Evolutionary conservation across 306 rosid species (phyloP).

Genomic region (Acmispon strigosus): DNA sequence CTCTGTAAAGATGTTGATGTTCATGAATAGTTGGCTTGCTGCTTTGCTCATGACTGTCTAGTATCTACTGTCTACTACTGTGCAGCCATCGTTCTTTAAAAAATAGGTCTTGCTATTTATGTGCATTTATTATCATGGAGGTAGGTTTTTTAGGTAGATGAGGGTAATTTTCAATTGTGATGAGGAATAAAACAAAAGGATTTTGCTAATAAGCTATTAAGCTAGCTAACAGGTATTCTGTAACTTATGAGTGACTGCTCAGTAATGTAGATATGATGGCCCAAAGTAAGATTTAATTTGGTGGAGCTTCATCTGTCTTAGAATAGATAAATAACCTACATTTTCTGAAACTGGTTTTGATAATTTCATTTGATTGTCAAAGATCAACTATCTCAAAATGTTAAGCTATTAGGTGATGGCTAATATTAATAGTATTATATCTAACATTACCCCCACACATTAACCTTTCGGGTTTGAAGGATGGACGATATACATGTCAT

Average conservation of each 20-base stretch:
- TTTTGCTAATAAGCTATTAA: neutral
- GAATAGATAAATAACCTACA: neutral
- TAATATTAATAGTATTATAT: neutral
- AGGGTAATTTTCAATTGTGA: no score
- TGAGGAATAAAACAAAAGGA: neutral
- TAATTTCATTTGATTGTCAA: neutral
- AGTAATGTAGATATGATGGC: neutral
- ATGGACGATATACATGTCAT: neutral
- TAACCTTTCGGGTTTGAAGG: neutral
- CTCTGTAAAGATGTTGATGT: neutral
- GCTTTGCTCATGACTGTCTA: neutral
- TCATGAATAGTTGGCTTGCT: constrained; percentile 3
- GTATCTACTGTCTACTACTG: neutral
- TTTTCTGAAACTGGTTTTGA: neutral
- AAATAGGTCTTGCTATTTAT: neutral
- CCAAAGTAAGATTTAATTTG: neutral
- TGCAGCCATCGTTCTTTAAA: neutral
- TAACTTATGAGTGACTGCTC: neutral
- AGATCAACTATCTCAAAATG: neutral
- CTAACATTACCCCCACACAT: neutral
- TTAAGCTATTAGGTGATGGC: neutral
- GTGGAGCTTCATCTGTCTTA: neutral
- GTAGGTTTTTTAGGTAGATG: no score
- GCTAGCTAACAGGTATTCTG: neutral
- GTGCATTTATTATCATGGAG: neutral